Conservation (phyloP, 169 alveolate species). For the Pseudocohnilembus persalinus region DNA sequence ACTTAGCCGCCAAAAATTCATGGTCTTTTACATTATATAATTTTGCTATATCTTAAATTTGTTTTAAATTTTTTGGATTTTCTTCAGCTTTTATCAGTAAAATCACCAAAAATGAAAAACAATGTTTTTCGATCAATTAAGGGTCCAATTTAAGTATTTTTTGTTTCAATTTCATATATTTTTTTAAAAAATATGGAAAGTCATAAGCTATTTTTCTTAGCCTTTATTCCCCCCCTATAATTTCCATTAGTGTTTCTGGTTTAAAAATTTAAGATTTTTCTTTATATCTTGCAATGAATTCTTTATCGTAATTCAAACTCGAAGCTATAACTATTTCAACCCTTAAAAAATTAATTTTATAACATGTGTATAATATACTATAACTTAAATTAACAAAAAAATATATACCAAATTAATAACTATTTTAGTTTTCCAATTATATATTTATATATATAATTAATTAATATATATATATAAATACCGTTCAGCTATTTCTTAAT, state of each 20-base stretch:
- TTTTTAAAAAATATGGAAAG: not conserved
- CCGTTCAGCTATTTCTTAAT: not conserved
- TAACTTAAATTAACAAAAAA: no score
- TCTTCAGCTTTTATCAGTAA: not conserved
- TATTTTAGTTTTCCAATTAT: no score
- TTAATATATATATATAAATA: no score
- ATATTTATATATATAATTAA: no score
- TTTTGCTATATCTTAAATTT: not conserved
- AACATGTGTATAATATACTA: no score
- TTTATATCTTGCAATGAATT: not conserved
- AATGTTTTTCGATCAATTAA: not conserved
- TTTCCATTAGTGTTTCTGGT: not conserved
- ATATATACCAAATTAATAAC: no score
- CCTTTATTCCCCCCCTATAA: not conserved
- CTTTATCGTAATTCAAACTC: not conserved
- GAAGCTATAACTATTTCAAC: not conserved
- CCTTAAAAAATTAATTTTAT: no score
- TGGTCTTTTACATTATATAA: not conserved
- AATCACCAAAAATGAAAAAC: not conserved
- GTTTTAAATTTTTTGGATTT: not conserved
- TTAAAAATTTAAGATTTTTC: not conserved
- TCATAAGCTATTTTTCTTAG: not conserved
- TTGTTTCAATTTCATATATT: no score
- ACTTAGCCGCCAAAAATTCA: not conserved
- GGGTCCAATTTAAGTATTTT: not conserved